Conservation (phyloP, 2,329 filamentous ascomycete genomes). For the Ascochyta fabae region DNA sequence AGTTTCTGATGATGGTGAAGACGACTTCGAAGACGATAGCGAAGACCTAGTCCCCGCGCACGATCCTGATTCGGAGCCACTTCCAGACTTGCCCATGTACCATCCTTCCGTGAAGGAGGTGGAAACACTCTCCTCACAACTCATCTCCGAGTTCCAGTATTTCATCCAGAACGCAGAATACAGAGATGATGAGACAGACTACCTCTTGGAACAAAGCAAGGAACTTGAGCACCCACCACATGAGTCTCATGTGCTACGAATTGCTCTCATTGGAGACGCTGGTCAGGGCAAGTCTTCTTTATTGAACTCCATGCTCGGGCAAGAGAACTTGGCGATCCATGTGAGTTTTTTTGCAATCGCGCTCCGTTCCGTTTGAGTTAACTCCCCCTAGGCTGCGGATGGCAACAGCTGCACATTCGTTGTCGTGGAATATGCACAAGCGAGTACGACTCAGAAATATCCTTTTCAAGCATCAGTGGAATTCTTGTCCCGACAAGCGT, state of each 20-base stretch:
- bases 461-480: background rate
- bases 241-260: conserved; percentile 1
- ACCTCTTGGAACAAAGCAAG: conserved; percentile 12
- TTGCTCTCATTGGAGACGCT: conserved; percentile 26
- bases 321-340: conserved; percentile 15
- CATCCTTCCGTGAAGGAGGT: conserved; percentile 21
- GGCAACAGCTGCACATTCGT: conserved; percentile 5
- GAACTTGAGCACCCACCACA: conserved; percentile 1
- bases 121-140: conserved; percentile 5
- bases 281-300: conserved; percentile 28
- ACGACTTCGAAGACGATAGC: background rate
- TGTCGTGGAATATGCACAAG: conserved; percentile 3
- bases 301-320: conserved; percentile 24
- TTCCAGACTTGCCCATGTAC: conserved; percentile 22
- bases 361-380: background rate
- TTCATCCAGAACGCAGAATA: background rate
- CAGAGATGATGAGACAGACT: conserved; percentile 5
- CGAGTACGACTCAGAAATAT: background rate
- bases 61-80: conserved; percentile 16
- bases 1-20: conserved; percentile 5
- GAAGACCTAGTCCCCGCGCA: conserved; percentile 5
- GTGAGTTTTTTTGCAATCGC: conserved; percentile 5
- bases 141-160: background rate
- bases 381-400: conserved; percentile 8
- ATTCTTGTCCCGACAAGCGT: background rate